Conservation (phyloP, 495 filamentous ascomycete species). For the Podospora sp. region DNA sequence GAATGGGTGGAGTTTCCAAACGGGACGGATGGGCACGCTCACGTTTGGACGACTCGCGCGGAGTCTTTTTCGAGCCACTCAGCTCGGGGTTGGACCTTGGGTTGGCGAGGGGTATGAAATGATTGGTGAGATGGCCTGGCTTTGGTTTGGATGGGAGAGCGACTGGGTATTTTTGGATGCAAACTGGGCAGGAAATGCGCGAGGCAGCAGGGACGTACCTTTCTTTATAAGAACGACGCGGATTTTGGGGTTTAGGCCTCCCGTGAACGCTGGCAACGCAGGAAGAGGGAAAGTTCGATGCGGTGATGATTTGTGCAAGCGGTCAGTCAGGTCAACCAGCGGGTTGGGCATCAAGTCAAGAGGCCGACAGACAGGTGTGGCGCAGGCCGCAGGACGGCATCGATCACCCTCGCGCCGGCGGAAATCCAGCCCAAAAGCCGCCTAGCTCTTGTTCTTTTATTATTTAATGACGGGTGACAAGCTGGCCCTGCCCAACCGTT, state of each 20-base stretch:
- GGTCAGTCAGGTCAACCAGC: constrained; percentile 35
- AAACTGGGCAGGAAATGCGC: constrained; percentile 11
- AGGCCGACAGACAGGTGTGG: constrained; percentile 23
- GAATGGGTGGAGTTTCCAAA: constrained; percentile 37
- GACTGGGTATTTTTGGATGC: constrained; percentile 25
- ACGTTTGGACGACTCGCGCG: constrained; percentile 35
- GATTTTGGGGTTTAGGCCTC: background rate
- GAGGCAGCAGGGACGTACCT: constrained; percentile 22
- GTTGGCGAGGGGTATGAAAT: constrained; percentile 40
- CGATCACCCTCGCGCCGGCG: constrained; percentile 1
- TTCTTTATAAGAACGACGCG: constrained; percentile 15
- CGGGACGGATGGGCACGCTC: constrained; percentile 18
- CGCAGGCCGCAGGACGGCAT: constrained; percentile 20
- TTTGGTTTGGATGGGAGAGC: constrained; percentile 21
- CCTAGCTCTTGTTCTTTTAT: background rate
- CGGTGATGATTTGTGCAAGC: constrained; percentile 39
- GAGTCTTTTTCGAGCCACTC: constrained; percentile 37
- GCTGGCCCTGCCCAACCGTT: constrained; percentile 32
- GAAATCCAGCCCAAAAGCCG: constrained; percentile 12
- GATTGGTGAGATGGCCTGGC: constrained; percentile 40
- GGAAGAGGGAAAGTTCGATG: constrained; percentile 13
- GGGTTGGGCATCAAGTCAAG: constrained; percentile 42
- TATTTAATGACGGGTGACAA: background rate
- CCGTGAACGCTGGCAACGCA: background rate
- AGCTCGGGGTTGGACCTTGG: constrained; percentile 35